Conservation (phyloP, 345 rosid genomes). For the Bruguiera gymnorhiza region DNA sequence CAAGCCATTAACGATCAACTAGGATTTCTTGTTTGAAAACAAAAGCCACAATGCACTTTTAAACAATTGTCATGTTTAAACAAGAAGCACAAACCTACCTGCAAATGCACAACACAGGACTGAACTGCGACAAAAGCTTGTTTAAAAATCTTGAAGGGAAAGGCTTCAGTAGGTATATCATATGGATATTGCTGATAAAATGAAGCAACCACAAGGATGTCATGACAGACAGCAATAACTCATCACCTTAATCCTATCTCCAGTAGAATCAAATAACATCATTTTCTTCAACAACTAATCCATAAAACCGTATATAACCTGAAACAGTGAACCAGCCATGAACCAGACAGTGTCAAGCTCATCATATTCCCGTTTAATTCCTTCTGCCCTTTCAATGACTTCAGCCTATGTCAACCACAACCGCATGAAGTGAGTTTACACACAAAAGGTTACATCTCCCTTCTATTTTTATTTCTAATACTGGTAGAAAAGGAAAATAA, state of each 20-base stretch:
- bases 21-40: neutral
- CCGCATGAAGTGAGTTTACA: constrained; percentile 18
- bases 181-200: constrained; percentile 85
- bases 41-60: neutral
- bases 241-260: neutral
- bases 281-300: neutral
- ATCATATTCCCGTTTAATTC: constrained; percentile 84
- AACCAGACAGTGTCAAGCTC: constrained; percentile 99
- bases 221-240: too few relatives aligned
- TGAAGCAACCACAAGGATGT: constrained; percentile 6
- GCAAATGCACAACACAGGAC: constrained; percentile 97
- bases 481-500: neutral
- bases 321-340: constrained; percentile 99
- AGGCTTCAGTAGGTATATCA: constrained; percentile 97
- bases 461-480: neutral
- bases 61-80: neutral
- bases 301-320: constrained; percentile 43
- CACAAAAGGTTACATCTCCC: neutral
- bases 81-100: constrained; percentile 41
- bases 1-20: constrained; percentile 14
- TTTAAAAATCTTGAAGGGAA: constrained; percentile 84
- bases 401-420: constrained; percentile 54
- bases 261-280: neutral
- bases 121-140: constrained; percentile 97
- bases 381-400: constrained; percentile 82